Evolutionary conservation across 352 stramenopile genomes (phyloP), one percentile per base, ranked within the genome.

Genomic region (Phytophthora hibernalis): DNA sequence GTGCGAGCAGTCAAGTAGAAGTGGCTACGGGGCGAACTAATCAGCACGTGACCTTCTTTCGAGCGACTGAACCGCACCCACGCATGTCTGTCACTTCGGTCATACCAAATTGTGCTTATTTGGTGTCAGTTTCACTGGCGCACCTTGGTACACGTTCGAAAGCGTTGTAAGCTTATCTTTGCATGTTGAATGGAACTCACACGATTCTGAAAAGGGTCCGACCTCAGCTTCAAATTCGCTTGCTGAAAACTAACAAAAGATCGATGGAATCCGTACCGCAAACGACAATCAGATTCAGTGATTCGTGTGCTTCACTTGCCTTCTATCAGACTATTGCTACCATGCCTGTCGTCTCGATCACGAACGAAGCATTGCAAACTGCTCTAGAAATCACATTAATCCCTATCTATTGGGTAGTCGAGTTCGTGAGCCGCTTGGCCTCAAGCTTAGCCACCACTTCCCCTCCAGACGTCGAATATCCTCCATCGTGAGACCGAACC

Each of bases 401-500:
- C 33, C 37, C 59, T 38, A 22, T 79, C 68, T 80, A 75, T 65
- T 82, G 66, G 42, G 86, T 77, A 45, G 72, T 64, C 26, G 73
- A 66, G 56, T 71, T 81, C 16, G 71, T 61, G 26, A 79, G 61
- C 12, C 87, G 85, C 73, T 95, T 92, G 54, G 79, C 82, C 48
- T 89, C 80, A 31, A 93, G 83, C 61, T 93, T 95, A 38, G 74
- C 77, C 49, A 91, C 82, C 26, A 93, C 80, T 42, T 87, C 83
- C 49, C 72, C 62, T 95, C 87, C 47, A 95, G 67, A 64, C 73
- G 72, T n/a, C 87, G 87, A 73, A 95, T 95, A 58, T 93, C 87
- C 11, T 90, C 83, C 80, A 95, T 93, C 8, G 83, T 88, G 31
- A 95, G 79, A 6, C 87, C 87, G 54, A 79, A 92, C 85, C 87